Evolutionary conservation across 2,329 filamentous ascomycete species (phyloP).

Genomic region (Penicillium carneum): DNA sequence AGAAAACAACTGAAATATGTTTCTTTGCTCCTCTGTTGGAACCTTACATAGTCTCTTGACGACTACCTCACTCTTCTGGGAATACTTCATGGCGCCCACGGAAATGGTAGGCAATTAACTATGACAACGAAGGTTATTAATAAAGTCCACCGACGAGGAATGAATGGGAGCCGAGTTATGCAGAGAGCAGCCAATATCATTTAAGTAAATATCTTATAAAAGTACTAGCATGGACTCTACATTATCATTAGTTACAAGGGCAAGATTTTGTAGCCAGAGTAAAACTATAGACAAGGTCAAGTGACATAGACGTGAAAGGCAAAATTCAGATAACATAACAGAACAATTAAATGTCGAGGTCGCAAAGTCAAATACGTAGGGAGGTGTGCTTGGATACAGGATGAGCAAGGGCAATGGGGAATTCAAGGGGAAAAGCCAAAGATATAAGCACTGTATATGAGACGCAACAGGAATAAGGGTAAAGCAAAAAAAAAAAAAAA

Average conservation of each 20-base stretch:
- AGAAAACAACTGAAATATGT: neutral
- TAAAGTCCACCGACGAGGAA: neutral
- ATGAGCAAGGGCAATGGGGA: constrained; percentile 11
- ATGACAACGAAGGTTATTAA: neutral
- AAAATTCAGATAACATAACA: neutral
- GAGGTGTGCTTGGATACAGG: constrained; percentile 7
- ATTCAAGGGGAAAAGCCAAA: neutral
- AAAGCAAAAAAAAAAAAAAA: constrained; percentile 1
- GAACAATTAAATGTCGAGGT: neutral
- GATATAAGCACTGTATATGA: neutral
- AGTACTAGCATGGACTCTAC: neutral
- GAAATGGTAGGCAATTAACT: neutral
- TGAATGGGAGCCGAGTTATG: neutral
- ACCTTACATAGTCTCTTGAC: too few species aligned
- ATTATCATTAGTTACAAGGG: neutral
- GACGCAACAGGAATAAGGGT: neutral
- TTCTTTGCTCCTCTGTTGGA: neutral
- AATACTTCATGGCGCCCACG: too few species aligned
- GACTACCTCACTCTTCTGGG: neutral
- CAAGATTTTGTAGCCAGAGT: neutral
- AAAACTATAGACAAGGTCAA: neutral
- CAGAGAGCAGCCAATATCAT: neutral
- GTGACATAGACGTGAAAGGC: neutral
- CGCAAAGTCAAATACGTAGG: constrained; percentile 2
- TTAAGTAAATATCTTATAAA: neutral